phyloP scores from a whole-genome alignment of 306 rosid genomes.

The Trifolium dubium region DNA sequence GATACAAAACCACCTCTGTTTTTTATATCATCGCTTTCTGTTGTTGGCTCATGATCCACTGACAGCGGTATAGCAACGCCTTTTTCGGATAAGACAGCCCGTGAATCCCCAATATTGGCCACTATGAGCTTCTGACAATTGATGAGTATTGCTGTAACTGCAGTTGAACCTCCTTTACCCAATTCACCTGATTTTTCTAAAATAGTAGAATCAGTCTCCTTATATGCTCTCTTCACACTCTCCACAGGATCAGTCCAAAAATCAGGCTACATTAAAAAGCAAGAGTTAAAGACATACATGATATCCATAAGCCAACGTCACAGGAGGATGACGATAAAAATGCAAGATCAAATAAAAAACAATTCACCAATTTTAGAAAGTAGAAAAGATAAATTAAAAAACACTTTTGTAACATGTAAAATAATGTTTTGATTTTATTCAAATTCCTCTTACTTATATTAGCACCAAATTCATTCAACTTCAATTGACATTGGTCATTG shows the following conservation, averaged over 20 bases:
- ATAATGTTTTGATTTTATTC: too few species aligned
- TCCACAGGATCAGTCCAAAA: slow-evolving; percentile 75
- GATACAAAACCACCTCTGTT: slow-evolving; percentile 93
- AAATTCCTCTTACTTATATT: not conserved
- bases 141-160: slow-evolving; percentile 92
- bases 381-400: not conserved
- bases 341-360: slow-evolving; percentile 14
- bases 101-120: slow-evolving; percentile 93
- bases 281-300: slow-evolving; percentile 19
- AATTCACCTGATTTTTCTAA: slow-evolving; percentile 73
- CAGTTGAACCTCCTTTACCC: slow-evolving; percentile 96
- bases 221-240: slow-evolving; percentile 78
- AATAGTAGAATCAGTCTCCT: slow-evolving; percentile 69
- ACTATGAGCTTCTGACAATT: slow-evolving; percentile 77
- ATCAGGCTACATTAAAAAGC: slow-evolving; percentile 57
- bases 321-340: not conserved
- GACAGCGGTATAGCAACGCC: slow-evolving; percentile 80
- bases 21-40: slow-evolving; percentile 67
- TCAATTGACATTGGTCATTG: not conserved
- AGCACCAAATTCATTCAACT: slow-evolving; percentile 28
- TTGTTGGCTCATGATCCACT: slow-evolving; percentile 85
- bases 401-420: not conserved
- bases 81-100: slow-evolving; percentile 74
- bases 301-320: slow-evolving; percentile 12
- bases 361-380: not conserved